Conservation (phyloP, 2,329 filamentous ascomycete species). For the Amauroascus verrucosus region DNA sequence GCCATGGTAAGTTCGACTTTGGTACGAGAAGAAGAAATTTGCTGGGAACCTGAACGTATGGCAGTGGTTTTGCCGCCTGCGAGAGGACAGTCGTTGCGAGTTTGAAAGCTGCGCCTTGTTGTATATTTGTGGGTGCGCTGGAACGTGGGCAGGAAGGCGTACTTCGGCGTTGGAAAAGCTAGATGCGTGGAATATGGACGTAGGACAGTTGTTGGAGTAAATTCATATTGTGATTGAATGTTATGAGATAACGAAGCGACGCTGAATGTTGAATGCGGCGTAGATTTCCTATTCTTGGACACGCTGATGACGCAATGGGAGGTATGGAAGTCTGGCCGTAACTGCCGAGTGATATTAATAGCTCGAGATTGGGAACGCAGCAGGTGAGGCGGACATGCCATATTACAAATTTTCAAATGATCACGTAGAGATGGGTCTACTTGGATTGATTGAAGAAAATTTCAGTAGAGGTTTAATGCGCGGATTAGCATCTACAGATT, state of each 20-base stretch:
- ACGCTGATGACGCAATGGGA: slow-evolving; percentile 8
- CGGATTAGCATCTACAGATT: too few species aligned
- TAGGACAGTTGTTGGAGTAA: background rate
- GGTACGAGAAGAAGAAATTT: background rate
- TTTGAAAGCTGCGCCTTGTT: background rate
- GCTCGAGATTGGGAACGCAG: background rate
- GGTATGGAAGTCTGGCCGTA: background rate
- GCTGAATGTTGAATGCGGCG: background rate
- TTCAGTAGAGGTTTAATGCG: background rate
- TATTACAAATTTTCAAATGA: background rate
- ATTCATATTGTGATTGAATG: background rate
- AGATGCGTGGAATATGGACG: background rate
- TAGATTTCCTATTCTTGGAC: background rate
- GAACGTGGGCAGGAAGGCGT: background rate
- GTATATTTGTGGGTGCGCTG: background rate
- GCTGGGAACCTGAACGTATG: background rate
- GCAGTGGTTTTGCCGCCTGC: background rate
- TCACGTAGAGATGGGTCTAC: background rate
- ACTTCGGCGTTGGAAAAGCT: background rate
- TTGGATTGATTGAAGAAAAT: background rate
- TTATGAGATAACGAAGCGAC: background rate
- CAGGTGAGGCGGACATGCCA: background rate
- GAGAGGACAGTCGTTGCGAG: background rate
- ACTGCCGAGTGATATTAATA: background rate
- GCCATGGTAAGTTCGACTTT: slow-evolving; percentile 26